Conservation (phyloP, 352 stramenopile species). For the Pythium phragmiticola region DNA sequence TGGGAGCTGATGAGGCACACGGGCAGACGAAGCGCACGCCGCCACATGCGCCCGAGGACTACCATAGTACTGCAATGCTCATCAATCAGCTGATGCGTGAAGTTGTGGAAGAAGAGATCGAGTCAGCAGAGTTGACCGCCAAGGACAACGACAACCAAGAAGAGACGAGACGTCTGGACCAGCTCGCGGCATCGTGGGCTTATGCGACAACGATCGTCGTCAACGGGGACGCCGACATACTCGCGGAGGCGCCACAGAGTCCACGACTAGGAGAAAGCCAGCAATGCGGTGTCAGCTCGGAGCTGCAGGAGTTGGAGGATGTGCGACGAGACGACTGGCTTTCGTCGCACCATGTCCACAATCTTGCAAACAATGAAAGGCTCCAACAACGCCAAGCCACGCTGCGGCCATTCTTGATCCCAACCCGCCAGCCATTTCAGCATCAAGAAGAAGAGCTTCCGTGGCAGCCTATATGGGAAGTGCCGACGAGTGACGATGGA, state of each 20-base stretch:
- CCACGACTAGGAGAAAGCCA: background rate
- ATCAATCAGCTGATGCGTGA: conserved; percentile 52
- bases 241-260: background rate
- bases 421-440: conserved; percentile 20
- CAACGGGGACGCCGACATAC: background rate
- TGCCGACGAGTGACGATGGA: background rate
- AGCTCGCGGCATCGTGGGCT: conserved; percentile 7
- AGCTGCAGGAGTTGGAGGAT: background rate
- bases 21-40: background rate
- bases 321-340: conserved; percentile 40
- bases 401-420: conserved; percentile 16
- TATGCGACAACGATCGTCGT: background rate
- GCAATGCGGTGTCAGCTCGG: background rate
- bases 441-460: conserved; percentile 24
- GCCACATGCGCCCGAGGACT: conserved; percentile 44
- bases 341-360: conserved; percentile 35
- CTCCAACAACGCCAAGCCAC: background rate
- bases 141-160: background rate
- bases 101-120: conserved; percentile 21
- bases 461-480: conserved; percentile 32
- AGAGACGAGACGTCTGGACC: conserved; percentile 14
- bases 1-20: background rate
- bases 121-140: background rate
- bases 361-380: conserved; percentile 12
- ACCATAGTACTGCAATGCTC: conserved; percentile 44